Conservation (phyloP, 805 yeast genomes). For the Wickerhamiella siamensis region DNA sequence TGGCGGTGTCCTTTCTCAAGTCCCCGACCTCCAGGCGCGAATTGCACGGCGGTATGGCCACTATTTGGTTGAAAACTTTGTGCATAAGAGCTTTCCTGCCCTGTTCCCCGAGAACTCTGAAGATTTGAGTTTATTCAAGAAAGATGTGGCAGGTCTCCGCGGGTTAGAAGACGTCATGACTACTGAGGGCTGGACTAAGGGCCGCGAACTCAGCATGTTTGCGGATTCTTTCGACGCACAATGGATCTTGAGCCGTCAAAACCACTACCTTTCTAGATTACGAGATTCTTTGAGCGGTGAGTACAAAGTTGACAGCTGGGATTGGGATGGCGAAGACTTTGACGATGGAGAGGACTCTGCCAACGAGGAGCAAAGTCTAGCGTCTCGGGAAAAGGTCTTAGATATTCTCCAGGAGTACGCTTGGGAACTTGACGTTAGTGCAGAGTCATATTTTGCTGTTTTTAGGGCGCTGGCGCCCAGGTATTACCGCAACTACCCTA, state of each 20-base stretch:
- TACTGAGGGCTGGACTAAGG: conserved; percentile 4
- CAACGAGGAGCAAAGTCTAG: conserved; percentile 2
- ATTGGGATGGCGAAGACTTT: conserved; percentile 8
- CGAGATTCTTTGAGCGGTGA: conserved; percentile 4
- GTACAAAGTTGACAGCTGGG: conserved; percentile 2
- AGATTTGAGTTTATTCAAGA: conserved; percentile 3
- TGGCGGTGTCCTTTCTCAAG: neutral
- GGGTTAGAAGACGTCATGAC: conserved; percentile 6
- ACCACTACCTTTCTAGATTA: conserved; percentile 7
- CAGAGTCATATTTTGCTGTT: conserved; percentile 10
- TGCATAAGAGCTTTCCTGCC: conserved; percentile 7
- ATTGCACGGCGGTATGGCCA: conserved; percentile 6
- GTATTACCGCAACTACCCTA: conserved; percentile 8
- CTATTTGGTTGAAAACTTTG: conserved; percentile 5
- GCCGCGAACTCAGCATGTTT: conserved; percentile 6
- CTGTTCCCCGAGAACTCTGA: conserved; percentile 8
- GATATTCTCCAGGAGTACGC: conserved; percentile 5
- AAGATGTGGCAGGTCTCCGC: conserved; percentile 5
- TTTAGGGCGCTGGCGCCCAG: conserved; percentile 15
- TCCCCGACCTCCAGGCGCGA: neutral
- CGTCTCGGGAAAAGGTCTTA: conserved; percentile 1
- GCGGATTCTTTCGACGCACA: conserved; percentile 6
- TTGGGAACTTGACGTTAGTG: conserved; percentile 3
- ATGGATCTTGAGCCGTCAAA: conserved; percentile 9
- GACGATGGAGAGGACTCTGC: conserved; percentile 12